These are phyloP conservation scores for Coffea canephora DNA, from an alignment of 257 asterid species.

Conservation along the genomic window DNA sequence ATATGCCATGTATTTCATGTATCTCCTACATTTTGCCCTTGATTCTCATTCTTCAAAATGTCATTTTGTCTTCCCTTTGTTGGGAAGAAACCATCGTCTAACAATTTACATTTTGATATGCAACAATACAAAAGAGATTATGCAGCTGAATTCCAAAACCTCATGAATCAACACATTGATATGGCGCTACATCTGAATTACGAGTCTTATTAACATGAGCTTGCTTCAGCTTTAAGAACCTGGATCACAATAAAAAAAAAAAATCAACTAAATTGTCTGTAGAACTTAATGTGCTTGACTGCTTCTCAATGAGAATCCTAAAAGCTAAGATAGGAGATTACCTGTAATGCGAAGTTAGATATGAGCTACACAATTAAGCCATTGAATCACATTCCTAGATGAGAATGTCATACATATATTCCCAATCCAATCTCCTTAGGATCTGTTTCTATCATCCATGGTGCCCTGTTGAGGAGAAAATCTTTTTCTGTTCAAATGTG, in stretches of 20 bases:
- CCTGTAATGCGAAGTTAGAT: neutral
- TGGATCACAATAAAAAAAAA: neutral
- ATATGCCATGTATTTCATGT: no score
- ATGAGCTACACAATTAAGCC: neutral
- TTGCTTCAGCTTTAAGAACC: neutral
- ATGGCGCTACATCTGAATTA: neutral
- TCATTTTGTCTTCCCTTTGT: no score
- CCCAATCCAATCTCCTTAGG: constrained; percentile 92
- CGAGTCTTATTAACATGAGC: neutral
- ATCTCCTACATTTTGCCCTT: no score
- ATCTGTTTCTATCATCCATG: constrained; percentile 94
- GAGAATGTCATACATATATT: constrained; percentile 41
- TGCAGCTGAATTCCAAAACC: neutral
- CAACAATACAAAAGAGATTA: no score
- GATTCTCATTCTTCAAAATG: no score
- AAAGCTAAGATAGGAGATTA: neutral
- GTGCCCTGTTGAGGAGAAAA: constrained; percentile 54
- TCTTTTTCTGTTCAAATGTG: neutral
- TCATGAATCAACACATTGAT: neutral
- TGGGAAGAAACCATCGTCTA: neutral
- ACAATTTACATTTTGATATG: neutral
- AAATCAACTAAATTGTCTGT: no score
- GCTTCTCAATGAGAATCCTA: neutral
- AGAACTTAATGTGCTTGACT: neutral
- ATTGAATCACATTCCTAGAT: neutral